phyloP scores from a whole-genome alignment of 345 rosid genomes.

The Rhodomyrtus tomentosa region DNA sequence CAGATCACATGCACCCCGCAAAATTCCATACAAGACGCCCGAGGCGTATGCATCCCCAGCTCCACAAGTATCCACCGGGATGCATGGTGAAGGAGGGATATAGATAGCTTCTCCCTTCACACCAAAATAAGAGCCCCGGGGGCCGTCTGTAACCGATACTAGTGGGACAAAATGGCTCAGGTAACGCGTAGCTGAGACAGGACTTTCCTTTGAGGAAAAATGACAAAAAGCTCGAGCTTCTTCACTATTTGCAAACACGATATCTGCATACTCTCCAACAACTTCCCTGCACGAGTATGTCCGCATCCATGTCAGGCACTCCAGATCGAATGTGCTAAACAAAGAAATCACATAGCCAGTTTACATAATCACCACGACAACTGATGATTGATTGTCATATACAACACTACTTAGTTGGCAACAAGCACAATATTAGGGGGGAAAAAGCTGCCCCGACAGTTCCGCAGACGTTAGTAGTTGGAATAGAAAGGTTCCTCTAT shows the following conservation, averaged over 20 bases:
- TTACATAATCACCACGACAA: background rate
- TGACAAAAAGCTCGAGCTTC: slow-evolving; percentile 90
- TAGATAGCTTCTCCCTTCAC: slow-evolving; percentile 93
- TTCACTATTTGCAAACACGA: slow-evolving; percentile 74
- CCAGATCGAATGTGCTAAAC: background rate
- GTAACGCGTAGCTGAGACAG: slow-evolving; percentile 67
- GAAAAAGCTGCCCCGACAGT: background rate
- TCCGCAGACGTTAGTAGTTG: background rate
- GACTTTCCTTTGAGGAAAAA: slow-evolving; percentile 57
- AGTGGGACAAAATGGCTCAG: slow-evolving; percentile 86
- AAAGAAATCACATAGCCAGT: background rate
- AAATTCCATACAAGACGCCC: slow-evolving; percentile 72
- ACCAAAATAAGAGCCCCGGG: slow-evolving; percentile 80
- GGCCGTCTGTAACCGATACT: slow-evolving; percentile 85
- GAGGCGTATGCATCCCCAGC: slow-evolving; percentile 97
- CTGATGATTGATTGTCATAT: background rate
- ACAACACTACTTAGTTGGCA: background rate
- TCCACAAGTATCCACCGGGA: slow-evolving; percentile 79
- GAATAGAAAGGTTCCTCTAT: background rate
- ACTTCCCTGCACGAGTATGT: slow-evolving; percentile 50
- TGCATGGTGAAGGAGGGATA: slow-evolving; percentile 75
- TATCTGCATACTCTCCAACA: slow-evolving; percentile 65
- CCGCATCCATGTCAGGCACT: background rate
- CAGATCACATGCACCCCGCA: slow-evolving; percentile 61
- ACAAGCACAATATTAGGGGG: background rate